phyloP scores from a whole-genome alignment of 2,329 filamentous ascomycete species.

The Pseudocercospora eumusae region DNA sequence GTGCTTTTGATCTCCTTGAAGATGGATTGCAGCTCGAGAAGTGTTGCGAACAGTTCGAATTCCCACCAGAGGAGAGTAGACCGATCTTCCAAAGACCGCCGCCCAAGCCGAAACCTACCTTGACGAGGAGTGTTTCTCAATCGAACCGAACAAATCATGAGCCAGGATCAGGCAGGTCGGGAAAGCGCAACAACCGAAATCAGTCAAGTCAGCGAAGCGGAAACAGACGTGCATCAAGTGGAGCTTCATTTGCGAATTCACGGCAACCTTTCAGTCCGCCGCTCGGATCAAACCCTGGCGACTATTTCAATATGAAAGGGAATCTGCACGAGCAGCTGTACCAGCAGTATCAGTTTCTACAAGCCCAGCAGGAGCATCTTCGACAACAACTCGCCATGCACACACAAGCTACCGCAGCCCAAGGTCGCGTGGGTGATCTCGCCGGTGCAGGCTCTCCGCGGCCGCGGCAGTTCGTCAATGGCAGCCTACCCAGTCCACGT shows the following conservation, averaged over 20 bases:
- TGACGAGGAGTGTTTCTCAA: slow-evolving; percentile 52
- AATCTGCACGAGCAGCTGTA: slow-evolving; percentile 52
- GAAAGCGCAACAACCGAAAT: slow-evolving; percentile 48
- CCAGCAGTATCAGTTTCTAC: slow-evolving; percentile 48
- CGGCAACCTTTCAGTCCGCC: slow-evolving; percentile 47
- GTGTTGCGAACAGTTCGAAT: slow-evolving; percentile 85
- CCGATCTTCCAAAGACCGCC: slow-evolving; percentile 56
- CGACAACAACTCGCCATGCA: slow-evolving; percentile 48
- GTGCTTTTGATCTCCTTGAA: slow-evolving; percentile 81
- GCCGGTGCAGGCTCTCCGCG: slow-evolving; percentile 47
- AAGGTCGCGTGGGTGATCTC: slow-evolving; percentile 37
- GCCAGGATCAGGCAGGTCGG: slow-evolving; percentile 39
- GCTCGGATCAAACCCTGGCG: slow-evolving; percentile 41
- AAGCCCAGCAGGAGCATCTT: slow-evolving; percentile 42
- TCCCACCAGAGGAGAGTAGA: slow-evolving; percentile 73
- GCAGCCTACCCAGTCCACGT: slow-evolving; percentile 34
- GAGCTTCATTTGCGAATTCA: slow-evolving; percentile 48
- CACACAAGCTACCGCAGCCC: slow-evolving; percentile 43
- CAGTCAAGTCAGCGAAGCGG: slow-evolving; percentile 52
- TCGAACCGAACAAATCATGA: slow-evolving; percentile 53
- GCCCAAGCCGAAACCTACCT: slow-evolving; percentile 57
- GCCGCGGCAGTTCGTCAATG: slow-evolving; percentile 35
- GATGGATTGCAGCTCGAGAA: slow-evolving; percentile 72
- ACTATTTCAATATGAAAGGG: slow-evolving; percentile 48
- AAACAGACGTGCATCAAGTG: slow-evolving; percentile 59